Evolutionary conservation across 1,284 basidiomycete genomes (phyloP).

Genomic region (Naganishia sp.): DNA sequence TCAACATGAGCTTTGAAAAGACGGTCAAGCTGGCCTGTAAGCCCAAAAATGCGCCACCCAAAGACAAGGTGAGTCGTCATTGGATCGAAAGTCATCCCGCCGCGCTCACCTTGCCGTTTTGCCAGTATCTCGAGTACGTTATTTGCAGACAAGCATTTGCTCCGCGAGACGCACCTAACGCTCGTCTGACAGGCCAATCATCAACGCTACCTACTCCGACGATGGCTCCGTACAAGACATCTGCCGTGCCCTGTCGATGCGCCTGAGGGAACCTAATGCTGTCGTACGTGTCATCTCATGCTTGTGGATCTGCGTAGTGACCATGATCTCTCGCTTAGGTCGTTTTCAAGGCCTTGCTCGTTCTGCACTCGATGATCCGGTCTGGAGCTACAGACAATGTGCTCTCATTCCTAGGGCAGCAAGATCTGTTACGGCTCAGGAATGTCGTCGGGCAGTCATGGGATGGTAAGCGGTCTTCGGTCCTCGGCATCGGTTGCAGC

Average conservation of each 20-base stretch:
- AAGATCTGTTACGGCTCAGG: constrained; percentile 73
- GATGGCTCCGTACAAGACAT: constrained; percentile 91
- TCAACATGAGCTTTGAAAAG: constrained; percentile 43
- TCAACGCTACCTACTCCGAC: constrained; percentile 89
- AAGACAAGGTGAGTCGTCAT: constrained; percentile 70
- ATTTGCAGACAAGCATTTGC: background rate
- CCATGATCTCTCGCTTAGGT: constrained; percentile 59
- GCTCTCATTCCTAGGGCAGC: constrained; percentile 72
- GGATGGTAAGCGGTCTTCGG: constrained; percentile 65
- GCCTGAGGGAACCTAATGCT: constrained; percentile 85
- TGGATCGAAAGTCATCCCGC: constrained; percentile 8
- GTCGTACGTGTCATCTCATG: constrained; percentile 62
- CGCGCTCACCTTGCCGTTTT: constrained; percentile 7
- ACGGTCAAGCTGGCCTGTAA: constrained; percentile 88
- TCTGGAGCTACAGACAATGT: constrained; percentile 91
- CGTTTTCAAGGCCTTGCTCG: constrained; percentile 94
- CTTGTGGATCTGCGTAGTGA: background rate
- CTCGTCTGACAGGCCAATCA: constrained; percentile 72
- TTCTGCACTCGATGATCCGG: constrained; percentile 92
- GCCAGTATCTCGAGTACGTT: constrained; percentile 25
- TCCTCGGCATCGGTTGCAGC: constrained; percentile 22
- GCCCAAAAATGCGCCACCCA: constrained; percentile 89
- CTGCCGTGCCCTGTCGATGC: constrained; percentile 76
- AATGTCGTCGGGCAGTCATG: constrained; percentile 72
- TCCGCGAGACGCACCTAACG: background rate